phyloP scores from a whole-genome alignment of 441 rosid species.

The Brassica balearica region DNA sequence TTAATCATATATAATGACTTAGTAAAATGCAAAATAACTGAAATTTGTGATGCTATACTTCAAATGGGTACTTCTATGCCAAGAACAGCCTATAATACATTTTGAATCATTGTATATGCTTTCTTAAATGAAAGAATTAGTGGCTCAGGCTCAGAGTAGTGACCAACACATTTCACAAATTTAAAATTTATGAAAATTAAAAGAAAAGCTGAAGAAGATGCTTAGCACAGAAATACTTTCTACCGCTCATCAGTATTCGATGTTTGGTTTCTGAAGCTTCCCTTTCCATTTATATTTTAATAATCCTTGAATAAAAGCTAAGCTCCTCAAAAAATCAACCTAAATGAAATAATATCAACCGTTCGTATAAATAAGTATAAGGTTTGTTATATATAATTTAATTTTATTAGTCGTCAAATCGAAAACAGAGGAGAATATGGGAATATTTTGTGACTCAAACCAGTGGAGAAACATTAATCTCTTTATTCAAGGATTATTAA shows the following conservation, averaged over 20 bases:
- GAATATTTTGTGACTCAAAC: slow-evolving; percentile 21
- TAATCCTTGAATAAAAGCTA: slow-evolving; percentile 22
- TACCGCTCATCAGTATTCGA: slow-evolving; percentile 39
- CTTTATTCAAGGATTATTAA: background rate
- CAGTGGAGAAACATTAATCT: slow-evolving; percentile 12
- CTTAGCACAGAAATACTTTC: slow-evolving; percentile 28
- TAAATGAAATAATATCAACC: slow-evolving; percentile 30
- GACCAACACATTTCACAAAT: slow-evolving; percentile 30
- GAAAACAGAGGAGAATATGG: slow-evolving; percentile 2
- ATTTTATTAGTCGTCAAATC: slow-evolving; percentile 12
- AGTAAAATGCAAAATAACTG: background rate
- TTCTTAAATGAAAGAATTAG: slow-evolving; percentile 18
- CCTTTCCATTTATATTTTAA: slow-evolving; percentile 19
- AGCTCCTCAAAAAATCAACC: slow-evolving; percentile 17
- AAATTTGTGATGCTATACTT: background rate
- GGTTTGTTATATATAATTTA: background rate
- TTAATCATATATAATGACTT: background rate
- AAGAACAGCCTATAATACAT: slow-evolving; percentile 21
- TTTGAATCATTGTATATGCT: slow-evolving; percentile 8
- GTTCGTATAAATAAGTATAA: slow-evolving; percentile 23
- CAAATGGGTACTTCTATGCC: slow-evolving; percentile 12
- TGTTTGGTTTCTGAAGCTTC: slow-evolving; percentile 36
- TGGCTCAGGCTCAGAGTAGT: slow-evolving; percentile 28
- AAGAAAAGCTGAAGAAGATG: slow-evolving; percentile 46
- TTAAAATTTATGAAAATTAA: background rate